These are phyloP conservation scores for Xanthoceras sorbifolium DNA, from an alignment of 345 rosid genomes.

Conservation along the genomic window DNA sequence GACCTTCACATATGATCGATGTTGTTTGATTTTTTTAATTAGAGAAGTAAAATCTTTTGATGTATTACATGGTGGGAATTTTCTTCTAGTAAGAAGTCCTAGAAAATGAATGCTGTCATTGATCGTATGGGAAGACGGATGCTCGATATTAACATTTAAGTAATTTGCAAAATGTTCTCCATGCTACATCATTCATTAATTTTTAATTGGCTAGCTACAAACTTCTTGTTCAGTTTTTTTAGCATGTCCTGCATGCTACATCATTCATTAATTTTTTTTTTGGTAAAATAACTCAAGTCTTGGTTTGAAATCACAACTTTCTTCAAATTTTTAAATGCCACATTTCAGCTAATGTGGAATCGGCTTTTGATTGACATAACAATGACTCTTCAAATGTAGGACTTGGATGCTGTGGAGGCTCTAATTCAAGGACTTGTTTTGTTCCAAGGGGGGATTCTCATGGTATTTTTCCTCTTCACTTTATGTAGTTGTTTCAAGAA, in stretches of 20 bases:
- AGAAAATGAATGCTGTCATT: background rate
- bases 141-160: background rate
- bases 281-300: too few relatives aligned
- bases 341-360: background rate
- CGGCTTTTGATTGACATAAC: constrained; percentile 2
- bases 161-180: background rate
- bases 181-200: too few relatives aligned
- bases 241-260: background rate
- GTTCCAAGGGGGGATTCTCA: constrained; percentile 96
- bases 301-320: too few relatives aligned
- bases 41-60: background rate
- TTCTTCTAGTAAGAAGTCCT: background rate
- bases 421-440: constrained; percentile 95
- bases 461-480: constrained; percentile 49
- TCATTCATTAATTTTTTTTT: too few relatives aligned
- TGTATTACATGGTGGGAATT: background rate
- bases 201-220: background rate
- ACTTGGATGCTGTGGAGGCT: constrained; percentile 99
- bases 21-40: background rate
- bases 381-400: constrained; percentile 46
- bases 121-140: background rate
- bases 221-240: background rate
- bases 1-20: background rate
- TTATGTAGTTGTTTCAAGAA: background rate
- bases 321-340: too few relatives aligned